Percentiles rank a stretch among this genome's conserved stretches.
Evolutionary conservation across 164 flowering plant species (phyloP).

Genomic region (Sextonia rubra): DNA sequence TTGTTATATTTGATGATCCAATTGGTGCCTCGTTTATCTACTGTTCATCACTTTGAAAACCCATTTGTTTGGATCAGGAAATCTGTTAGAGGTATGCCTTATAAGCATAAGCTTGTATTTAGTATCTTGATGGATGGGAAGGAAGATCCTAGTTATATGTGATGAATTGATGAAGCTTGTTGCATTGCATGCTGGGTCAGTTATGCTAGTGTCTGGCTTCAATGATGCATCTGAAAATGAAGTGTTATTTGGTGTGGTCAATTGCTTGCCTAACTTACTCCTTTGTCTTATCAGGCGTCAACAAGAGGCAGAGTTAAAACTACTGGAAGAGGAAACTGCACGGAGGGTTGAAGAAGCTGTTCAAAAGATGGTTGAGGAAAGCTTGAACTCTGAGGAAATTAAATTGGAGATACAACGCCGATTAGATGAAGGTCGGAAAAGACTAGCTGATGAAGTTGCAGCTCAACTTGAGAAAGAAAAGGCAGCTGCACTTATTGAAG

Average conservation of each 20-base stretch:
- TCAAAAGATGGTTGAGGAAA: conserved; percentile 68
- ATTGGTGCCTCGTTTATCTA: conserved; percentile 86
- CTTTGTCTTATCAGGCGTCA: conserved; percentile 66
- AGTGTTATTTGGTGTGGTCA: conserved; percentile 16
- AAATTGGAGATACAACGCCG: conserved; percentile 61
- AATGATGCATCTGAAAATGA: conserved; percentile 5
- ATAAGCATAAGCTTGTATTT: conserved; percentile 64
- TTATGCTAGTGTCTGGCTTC: conserved; percentile 23
- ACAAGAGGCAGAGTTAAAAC: conserved; percentile 79
- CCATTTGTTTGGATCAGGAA: conserved; percentile 92
- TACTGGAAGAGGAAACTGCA: conserved; percentile 93
- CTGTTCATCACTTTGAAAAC: conserved; percentile 83
- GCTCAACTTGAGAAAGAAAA: conserved; percentile 84
- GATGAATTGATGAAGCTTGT: conserved; percentile 23
- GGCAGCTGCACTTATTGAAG: conserved; percentile 68
- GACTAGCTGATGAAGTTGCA: conserved; percentile 64
- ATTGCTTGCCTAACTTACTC: conserved; percentile 30
- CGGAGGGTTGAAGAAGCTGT: conserved; percentile 87
- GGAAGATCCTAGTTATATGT: conserved; percentile 54
- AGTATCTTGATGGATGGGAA: conserved; percentile 42
- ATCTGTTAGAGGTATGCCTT: conserved; percentile 97
- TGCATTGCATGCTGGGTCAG: conserved; percentile 18
- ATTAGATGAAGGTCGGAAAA: conserved; percentile 82
- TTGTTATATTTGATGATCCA: conserved; percentile 85
- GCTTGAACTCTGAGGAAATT: conserved; percentile 69